phyloP scores from a whole-genome alignment of 495 filamentous ascomycete species.

The Aspergillus biplanus region DNA sequence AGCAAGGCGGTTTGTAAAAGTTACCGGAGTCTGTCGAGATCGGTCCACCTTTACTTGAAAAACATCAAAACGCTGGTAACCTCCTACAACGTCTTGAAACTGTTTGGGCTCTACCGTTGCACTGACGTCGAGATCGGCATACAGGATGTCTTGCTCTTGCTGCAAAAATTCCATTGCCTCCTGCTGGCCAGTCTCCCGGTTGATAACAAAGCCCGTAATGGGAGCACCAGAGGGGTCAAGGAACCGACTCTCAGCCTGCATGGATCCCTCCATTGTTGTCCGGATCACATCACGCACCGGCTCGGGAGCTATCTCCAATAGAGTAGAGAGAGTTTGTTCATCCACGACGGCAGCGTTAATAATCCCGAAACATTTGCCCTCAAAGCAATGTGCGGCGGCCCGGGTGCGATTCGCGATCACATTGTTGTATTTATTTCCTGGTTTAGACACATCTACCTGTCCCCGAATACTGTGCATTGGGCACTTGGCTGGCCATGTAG shows the following conservation, averaged over 20 bases:
- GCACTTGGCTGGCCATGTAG: slow-evolving; percentile 41
- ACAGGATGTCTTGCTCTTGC: slow-evolving; percentile 42
- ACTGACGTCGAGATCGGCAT: slow-evolving; percentile 45
- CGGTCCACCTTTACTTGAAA: slow-evolving; percentile 46
- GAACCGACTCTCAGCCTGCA: slow-evolving; percentile 40
- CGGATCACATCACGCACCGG: not conserved
- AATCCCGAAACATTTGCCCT: slow-evolving; percentile 49
- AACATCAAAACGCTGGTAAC: slow-evolving; percentile 48
- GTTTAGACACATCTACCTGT: slow-evolving; percentile 21
- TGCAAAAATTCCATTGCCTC: slow-evolving; percentile 34
- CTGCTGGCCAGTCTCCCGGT: slow-evolving; percentile 12
- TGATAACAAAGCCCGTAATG: slow-evolving; percentile 30
- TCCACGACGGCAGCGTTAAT: slow-evolving; percentile 37
- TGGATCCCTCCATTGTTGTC: slow-evolving; percentile 22
- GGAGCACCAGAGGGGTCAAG: slow-evolving; percentile 42
- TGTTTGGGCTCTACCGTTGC: slow-evolving; percentile 48
- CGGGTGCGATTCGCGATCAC: slow-evolving; percentile 42
- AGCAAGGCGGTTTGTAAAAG: not conserved
- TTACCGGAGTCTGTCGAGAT: slow-evolving; percentile 18
- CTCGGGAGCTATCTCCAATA: slow-evolving; percentile 16
- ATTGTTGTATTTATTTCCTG: slow-evolving; percentile 41
- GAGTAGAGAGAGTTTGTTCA: slow-evolving; percentile 27
- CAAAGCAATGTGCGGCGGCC: slow-evolving; percentile 49
- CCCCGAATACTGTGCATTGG: slow-evolving; percentile 27
- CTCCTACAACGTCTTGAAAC: slow-evolving; percentile 48